Conservation (phyloP, 2,329 filamentous ascomycete genomes). For the Hymenoscyphus occultus region DNA sequence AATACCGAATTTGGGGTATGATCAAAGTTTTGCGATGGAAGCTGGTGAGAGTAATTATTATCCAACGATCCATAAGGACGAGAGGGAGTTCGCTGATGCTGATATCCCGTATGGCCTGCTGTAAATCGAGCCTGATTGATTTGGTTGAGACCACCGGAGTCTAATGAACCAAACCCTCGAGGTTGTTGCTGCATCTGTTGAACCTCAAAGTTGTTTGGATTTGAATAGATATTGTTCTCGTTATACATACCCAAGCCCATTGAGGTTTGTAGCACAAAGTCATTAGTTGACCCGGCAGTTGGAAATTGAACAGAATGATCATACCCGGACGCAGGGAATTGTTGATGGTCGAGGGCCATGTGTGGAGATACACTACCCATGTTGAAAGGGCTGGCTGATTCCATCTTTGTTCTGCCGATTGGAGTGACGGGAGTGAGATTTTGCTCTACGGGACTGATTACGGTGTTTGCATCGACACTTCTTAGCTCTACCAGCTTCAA, state of each 20-base stretch:
- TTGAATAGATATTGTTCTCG: constrained; percentile 24
- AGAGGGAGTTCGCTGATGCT: constrained; percentile 21
- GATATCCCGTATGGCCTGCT: constrained; percentile 23
- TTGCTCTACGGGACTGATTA: constrained; percentile 63
- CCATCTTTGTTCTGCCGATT: constrained; percentile 27
- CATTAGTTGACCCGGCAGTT: constrained; percentile 17
- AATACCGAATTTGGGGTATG: constrained; percentile 21
- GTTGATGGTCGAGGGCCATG: constrained; percentile 20
- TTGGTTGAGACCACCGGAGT: constrained; percentile 17
- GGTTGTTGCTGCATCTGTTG: constrained; percentile 23
- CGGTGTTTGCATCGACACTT: constrained; percentile 56
- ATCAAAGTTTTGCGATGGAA: constrained; percentile 25
- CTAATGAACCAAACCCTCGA: constrained; percentile 24
- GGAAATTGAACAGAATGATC: constrained; percentile 25
- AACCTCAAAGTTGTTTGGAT: constrained; percentile 20
- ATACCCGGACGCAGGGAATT: constrained; percentile 25
- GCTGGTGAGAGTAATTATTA: constrained; percentile 20
- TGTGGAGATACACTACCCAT: constrained; percentile 31
- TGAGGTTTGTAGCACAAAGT: constrained; percentile 23
- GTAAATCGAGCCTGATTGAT: constrained; percentile 24
- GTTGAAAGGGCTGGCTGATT: constrained; percentile 30
- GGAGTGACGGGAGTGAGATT: constrained; percentile 33
- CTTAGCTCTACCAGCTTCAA: constrained; percentile 56
- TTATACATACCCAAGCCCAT: constrained; percentile 23
- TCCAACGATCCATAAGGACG: constrained; percentile 23